These are phyloP conservation scores for Pyrrhoderma lamaoense DNA, from an alignment of 1,284 basidiomycete genomes.

Conservation along the genomic window DNA sequence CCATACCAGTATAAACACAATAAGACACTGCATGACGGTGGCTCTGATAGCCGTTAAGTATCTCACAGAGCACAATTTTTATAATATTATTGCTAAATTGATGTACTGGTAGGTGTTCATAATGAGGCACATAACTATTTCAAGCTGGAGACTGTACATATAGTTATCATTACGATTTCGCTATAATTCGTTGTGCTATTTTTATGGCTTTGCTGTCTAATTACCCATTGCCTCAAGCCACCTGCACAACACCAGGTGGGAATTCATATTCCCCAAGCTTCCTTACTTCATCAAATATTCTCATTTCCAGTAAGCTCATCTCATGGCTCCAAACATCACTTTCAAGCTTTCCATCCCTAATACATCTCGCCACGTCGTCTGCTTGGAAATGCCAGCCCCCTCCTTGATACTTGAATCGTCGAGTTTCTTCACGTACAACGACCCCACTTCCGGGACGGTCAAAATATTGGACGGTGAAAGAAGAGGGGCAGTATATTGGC, in stretches of 20 bases:
- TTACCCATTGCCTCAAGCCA: slow-evolving; percentile 23
- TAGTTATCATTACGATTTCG: no score
- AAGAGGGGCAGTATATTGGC: slow-evolving; percentile 57
- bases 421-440: slow-evolving; percentile 48
- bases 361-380: slow-evolving; percentile 77
- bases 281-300: slow-evolving; percentile 74
- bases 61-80: no score
- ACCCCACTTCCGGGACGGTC: slow-evolving; percentile 43
- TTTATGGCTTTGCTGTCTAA: not conserved
- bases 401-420: slow-evolving; percentile 48
- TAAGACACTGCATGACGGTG: no score
- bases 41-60: no score
- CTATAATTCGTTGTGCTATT: not conserved
- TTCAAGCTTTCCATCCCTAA: slow-evolving; percentile 70
- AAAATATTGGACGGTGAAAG: slow-evolving; percentile 58
- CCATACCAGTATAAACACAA: no score
- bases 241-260: slow-evolving; percentile 41
- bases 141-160: no score
- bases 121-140: no score
- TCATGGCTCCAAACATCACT: slow-evolving; percentile 68
- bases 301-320: slow-evolving; percentile 73
- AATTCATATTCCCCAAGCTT: slow-evolving; percentile 42
- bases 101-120: no score
- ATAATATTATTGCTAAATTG: no score
- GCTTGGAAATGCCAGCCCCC: slow-evolving; percentile 70